These are phyloP conservation scores for Pichia gijzeniarum DNA, from an alignment of 805 yeast species.

Conservation along the genomic window DNA sequence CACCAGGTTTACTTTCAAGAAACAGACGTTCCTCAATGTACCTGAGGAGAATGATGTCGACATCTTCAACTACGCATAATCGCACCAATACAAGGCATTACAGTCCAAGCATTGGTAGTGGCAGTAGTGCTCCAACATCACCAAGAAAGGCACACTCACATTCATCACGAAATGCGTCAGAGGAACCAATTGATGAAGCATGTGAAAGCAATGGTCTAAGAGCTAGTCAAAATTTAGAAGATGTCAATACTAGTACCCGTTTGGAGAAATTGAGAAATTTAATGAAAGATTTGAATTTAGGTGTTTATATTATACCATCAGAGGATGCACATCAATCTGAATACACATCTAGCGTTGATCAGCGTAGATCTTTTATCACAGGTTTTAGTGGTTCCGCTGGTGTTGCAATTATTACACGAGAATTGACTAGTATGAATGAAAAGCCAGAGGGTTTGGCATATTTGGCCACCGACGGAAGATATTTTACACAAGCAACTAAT, in stretches of 20 bases:
- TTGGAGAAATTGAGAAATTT: constrained; percentile 52
- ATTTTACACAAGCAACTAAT: constrained; percentile 51
- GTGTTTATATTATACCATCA: constrained; percentile 59
- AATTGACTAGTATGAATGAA: constrained; percentile 42
- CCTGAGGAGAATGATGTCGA: constrained; percentile 25
- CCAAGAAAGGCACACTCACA: constrained; percentile 5
- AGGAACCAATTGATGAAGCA: constrained; percentile 22
- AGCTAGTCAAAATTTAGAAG: constrained; percentile 28
- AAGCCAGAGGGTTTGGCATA: constrained; percentile 51
- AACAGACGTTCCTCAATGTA: constrained; percentile 50
- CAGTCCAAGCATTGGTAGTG: neutral
- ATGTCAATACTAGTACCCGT: constrained; percentile 34
- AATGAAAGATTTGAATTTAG: constrained; percentile 55
- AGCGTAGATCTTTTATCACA: constrained; percentile 48
- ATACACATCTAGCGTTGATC: constrained; percentile 48
- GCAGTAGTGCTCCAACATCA: constrained; percentile 8
- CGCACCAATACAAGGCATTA: constrained; percentile 5
- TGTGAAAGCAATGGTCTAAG: no score
- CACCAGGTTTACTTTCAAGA: constrained; percentile 73
- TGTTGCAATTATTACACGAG: constrained; percentile 51
- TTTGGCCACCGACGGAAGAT: constrained; percentile 55
- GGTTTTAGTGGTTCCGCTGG: constrained; percentile 63
- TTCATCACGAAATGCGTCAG: constrained; percentile 4
- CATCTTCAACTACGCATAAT: neutral
- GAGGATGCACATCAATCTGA: constrained; percentile 65